phyloP scores from a whole-genome alignment of 2,329 filamentous ascomycete species.

The Keithomyces neogunnii region DNA sequence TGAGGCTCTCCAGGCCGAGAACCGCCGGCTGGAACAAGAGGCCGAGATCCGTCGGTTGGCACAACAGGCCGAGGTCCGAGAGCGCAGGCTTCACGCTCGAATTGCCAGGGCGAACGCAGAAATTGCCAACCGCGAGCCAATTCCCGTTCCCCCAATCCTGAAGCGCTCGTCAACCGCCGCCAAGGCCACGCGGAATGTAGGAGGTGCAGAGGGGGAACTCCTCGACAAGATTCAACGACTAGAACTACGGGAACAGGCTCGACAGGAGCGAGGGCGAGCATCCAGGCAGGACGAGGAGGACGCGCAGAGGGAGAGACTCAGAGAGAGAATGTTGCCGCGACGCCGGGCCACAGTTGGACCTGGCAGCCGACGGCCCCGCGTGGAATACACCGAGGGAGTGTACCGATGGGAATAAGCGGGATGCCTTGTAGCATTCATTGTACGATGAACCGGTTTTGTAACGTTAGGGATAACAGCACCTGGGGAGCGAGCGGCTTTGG shows the following conservation, averaged over 20 bases:
- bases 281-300: constrained; percentile 26
- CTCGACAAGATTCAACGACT: constrained; percentile 23
- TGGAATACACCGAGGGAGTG: constrained; percentile 28
- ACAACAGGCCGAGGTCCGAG: constrained; percentile 5
- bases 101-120: constrained; percentile 34
- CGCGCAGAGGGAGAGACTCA: constrained; percentile 29
- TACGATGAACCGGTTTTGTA: background rate
- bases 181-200: constrained; percentile 10
- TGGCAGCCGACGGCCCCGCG: constrained; percentile 25
- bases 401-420: constrained; percentile 30
- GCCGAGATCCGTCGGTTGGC: constrained; percentile 15
- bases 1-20: constrained; percentile 14
- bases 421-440: background rate
- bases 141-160: constrained; percentile 16
- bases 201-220: constrained; percentile 22
- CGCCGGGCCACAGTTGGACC: constrained; percentile 28
- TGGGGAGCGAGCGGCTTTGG: too few species aligned
- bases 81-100: constrained; percentile 16
- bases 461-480: background rate
- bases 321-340: constrained; percentile 30
- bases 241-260: constrained; percentile 22
- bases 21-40: constrained; percentile 15
- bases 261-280: constrained; percentile 15
- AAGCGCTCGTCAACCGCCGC: constrained; percentile 16
- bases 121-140: constrained; percentile 29